A percentile compares a stretch with the other conserved stretches of the same genome.
Conservation (phyloP, 2,329 filamentous ascomycete species). For the Penicillium brevicompactum region DNA sequence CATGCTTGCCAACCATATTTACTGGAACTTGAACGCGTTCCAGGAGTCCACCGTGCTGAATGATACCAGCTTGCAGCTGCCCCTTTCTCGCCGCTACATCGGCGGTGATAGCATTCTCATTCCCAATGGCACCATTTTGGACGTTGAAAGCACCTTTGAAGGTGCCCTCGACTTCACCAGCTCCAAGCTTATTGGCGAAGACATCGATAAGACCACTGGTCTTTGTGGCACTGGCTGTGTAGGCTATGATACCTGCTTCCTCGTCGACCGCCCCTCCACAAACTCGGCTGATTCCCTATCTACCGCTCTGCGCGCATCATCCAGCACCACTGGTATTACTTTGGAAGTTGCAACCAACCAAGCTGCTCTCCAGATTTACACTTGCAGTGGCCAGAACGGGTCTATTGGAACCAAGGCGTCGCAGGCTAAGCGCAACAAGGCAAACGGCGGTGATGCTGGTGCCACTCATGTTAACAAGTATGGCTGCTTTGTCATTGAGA, state of each 20-base stretch:
- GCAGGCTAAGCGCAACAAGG: constrained; percentile 55
- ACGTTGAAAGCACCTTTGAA: constrained; percentile 70
- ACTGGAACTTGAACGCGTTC: constrained; percentile 56
- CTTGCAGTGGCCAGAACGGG: constrained; percentile 76
- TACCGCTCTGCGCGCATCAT: constrained; percentile 62
- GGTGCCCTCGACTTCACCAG: constrained; percentile 64
- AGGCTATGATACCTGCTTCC: constrained; percentile 71
- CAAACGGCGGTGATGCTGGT: constrained; percentile 50
- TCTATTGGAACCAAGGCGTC: constrained; percentile 47
- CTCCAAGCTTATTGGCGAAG: constrained; percentile 76
- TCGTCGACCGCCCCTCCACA: constrained; percentile 46
- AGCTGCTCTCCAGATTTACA: constrained; percentile 85
- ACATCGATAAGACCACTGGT: constrained; percentile 63
- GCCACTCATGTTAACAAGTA: constrained; percentile 60
- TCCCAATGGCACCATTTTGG: constrained; percentile 74
- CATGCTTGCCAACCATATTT: constrained; percentile 54
- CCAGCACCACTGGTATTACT: constrained; percentile 76
- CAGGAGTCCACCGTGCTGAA: constrained; percentile 46
- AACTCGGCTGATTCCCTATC: constrained; percentile 39
- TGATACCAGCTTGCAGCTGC: constrained; percentile 48
- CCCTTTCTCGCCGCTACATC: constrained; percentile 49
- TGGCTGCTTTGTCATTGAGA: constrained; percentile 87
- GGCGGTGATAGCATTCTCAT: constrained; percentile 64
- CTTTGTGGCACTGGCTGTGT: constrained; percentile 83
- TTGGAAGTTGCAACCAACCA: constrained; percentile 82